phyloP scores from a whole-genome alignment of 2,329 filamentous ascomycete genomes.

The Ilyonectria robusta region DNA sequence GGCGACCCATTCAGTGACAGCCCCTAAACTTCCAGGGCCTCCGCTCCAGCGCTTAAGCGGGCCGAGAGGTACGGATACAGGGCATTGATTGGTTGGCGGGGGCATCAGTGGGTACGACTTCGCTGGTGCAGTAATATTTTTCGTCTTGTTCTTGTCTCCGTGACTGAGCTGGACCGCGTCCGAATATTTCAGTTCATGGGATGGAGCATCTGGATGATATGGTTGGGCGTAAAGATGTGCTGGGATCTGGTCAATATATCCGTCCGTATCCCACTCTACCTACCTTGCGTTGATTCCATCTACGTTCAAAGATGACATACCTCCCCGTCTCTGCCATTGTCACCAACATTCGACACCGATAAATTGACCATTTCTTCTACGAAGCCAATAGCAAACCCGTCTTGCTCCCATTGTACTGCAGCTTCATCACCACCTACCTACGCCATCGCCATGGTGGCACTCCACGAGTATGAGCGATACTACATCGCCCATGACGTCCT shows the following conservation, averaged over 20 bases:
- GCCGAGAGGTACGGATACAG: neutral
- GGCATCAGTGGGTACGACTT: neutral
- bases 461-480: slow-evolving; percentile 15
- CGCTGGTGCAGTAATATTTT: neutral
- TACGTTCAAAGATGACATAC: slow-evolving; percentile 11
- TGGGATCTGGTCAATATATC: too few relatives aligned
- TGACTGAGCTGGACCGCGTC: neutral
- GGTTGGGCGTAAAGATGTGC: slow-evolving; percentile 8
- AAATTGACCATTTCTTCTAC: neutral
- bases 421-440: neutral
- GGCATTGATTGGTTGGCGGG: neutral
- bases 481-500: slow-evolving; percentile 34
- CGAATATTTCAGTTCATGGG: neutral
- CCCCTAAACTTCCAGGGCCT: neutral
- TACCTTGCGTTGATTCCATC: neutral
- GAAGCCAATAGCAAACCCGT: neutral
- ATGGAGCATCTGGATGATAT: neutral
- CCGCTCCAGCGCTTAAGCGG: neutral
- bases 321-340: neutral
- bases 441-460: slow-evolving; percentile 2
- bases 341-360: neutral
- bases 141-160: neutral
- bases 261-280: too few relatives aligned
- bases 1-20: neutral
- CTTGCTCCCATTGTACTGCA: neutral